These are phyloP conservation scores for Carallia pectinifolia DNA, from an alignment of 345 rosid species.

Conservation along the genomic window DNA sequence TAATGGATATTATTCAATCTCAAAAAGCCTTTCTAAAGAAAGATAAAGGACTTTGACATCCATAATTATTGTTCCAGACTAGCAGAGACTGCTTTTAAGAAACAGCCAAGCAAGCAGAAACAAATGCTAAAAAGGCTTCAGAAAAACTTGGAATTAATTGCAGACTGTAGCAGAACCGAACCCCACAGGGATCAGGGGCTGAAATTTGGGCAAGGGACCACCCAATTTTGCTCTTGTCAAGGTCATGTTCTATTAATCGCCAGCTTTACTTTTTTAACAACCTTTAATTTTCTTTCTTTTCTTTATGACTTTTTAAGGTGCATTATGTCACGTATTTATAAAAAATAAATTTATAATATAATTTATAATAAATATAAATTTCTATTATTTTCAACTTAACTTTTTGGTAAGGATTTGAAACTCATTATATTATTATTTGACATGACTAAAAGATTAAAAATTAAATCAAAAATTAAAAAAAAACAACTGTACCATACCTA, in stretches of 20 bases:
- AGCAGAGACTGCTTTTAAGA: slow-evolving; percentile 11
- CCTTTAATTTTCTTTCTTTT: too few species aligned
- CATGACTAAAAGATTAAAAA: too few species aligned
- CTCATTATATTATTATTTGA: too few species aligned
- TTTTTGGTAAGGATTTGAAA: too few species aligned
- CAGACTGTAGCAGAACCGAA: neutral
- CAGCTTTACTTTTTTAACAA: neutral
- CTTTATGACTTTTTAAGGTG: too few species aligned
- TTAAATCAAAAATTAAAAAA: too few species aligned
- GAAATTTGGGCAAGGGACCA: neutral
- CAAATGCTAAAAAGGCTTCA: slow-evolving; percentile 5
- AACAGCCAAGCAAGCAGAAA: slow-evolving; percentile 8
- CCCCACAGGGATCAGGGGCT: neutral
- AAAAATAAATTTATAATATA: too few species aligned
- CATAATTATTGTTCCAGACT: neutral
- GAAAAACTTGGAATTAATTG: neutral
- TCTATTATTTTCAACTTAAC: too few species aligned
- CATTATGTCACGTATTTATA: too few species aligned
- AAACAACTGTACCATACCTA: too few species aligned
- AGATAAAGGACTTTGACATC: neutral
- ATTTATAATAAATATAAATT: too few species aligned
- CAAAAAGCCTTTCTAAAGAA: slow-evolving; percentile 2
- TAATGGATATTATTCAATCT: slow-evolving; percentile 14
- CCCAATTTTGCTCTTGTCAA: neutral
- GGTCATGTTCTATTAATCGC: neutral